These are phyloP conservation scores for Chytriomyces confervae DNA, from an alignment of 192 early-diverging fungal species.

Conservation along the genomic window DNA sequence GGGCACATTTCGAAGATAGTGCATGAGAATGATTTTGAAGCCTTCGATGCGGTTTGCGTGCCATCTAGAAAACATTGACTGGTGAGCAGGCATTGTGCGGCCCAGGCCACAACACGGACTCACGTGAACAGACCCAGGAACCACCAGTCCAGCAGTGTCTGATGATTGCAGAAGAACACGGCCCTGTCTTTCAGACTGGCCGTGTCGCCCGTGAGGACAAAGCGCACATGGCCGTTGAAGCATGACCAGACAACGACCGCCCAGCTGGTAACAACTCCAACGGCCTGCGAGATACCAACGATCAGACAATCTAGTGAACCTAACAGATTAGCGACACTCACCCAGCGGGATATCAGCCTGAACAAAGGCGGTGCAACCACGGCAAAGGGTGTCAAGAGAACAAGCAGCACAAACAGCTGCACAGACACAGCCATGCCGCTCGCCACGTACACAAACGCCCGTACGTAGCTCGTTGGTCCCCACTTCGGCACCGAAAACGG, in stretches of 20 bases:
- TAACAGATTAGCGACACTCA: no score
- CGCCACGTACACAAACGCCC: background rate
- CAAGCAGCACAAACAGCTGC: conserved; percentile 5
- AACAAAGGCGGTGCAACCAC: background rate
- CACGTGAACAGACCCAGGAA: conserved; percentile 17
- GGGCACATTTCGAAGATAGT: conserved; percentile 2
- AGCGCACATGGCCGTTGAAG: conserved; percentile 1
- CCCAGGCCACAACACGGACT: background rate
- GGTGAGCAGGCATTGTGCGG: background rate
- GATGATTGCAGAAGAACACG: conserved; percentile 25
- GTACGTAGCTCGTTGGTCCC: background rate
- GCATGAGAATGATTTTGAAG: conserved; percentile 18
- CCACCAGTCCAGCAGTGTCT: conserved; percentile 29
- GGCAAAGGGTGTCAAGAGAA: background rate
- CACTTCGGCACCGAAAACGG: no score
- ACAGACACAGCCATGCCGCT: background rate
- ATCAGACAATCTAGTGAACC: no score
- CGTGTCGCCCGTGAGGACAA: conserved; percentile 8
- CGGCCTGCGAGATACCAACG: background rate
- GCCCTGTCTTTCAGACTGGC: no score
- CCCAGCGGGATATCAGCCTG: background rate
- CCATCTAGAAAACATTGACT: background rate
- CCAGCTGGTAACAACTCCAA: background rate
- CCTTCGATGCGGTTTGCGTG: conserved; percentile 11
- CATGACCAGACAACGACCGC: background rate